These are phyloP conservation scores for Epicoccum sorghinum DNA, from an alignment of 2,329 filamentous ascomycete species.

Conservation along the genomic window DNA sequence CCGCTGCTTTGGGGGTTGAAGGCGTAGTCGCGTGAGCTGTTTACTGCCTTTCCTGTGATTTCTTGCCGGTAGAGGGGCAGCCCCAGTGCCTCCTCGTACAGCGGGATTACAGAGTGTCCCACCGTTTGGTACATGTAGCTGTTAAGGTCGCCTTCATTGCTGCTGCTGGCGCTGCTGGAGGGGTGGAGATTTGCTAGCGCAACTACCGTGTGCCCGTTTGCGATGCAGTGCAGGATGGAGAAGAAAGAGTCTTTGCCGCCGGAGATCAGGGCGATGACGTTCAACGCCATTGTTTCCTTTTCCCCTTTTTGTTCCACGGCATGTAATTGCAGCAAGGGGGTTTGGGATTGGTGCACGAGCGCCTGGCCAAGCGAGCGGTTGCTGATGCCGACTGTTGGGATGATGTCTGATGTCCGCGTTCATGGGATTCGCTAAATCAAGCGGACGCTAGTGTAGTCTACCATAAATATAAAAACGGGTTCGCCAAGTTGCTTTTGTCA, in stretches of 20 bases:
- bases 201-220: conserved; percentile 82
- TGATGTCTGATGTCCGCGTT: conserved; percentile 1
- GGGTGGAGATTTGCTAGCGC: conserved; percentile 91
- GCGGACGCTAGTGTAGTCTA: conserved; percentile 15
- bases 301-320: no score
- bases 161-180: conserved; percentile 24
- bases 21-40: conserved; percentile 73
- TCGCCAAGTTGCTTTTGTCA: neutral
- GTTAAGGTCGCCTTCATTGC: conserved; percentile 71
- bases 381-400: conserved; percentile 5
- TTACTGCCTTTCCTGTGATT: conserved; percentile 74
- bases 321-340: neutral
- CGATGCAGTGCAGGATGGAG: conserved; percentile 86
- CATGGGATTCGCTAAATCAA: conserved; percentile 14
- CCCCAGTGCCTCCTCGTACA: conserved; percentile 79
- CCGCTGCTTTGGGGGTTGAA: conserved; percentile 23
- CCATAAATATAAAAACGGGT: conserved; percentile 8
- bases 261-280: conserved; percentile 89
- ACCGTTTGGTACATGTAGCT: conserved; percentile 99
- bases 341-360: neutral
- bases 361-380: neutral
- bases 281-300: conserved; percentile 16
- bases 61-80: conserved; percentile 83
- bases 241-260: conserved; percentile 98
- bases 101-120: conserved; percentile 82